phyloP scores from a whole-genome alignment of 352 stramenopile species.

The Saprolegnia parasitica region DNA sequence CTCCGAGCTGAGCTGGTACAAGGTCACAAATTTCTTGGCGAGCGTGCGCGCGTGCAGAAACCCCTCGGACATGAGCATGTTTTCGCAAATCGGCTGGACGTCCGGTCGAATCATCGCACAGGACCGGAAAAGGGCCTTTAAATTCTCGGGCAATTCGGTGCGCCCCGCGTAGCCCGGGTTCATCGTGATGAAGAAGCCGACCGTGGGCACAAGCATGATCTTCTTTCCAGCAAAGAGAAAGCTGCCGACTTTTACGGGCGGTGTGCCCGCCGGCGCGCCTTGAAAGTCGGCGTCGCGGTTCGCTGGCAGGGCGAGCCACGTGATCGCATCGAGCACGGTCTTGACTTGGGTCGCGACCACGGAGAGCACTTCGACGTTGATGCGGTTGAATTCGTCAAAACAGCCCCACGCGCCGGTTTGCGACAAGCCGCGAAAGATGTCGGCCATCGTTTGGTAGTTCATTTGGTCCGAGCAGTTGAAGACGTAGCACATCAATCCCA shows the following conservation, averaged over 20 bases:
- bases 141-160: conserved; percentile 89
- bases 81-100: conserved; percentile 90
- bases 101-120: conserved; percentile 92
- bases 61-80: conserved; percentile 93
- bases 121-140: conserved; percentile 89
- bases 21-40: conserved; percentile 86
- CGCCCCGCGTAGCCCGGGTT: conserved; percentile 90
- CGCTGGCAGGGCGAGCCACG: conserved; percentile 33
- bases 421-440: conserved; percentile 92
- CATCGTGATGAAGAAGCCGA: conserved; percentile 93
- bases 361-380: conserved; percentile 94
- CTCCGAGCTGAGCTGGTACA: conserved; percentile 85
- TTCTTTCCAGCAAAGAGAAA: conserved; percentile 89
- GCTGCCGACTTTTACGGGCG: conserved; percentile 41
- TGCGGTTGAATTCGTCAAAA: conserved; percentile 97
- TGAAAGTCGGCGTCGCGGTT: conserved; percentile 33
- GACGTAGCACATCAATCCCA: conserved; percentile 80
- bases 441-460: conserved; percentile 96
- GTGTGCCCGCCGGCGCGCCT: conserved; percentile 33
- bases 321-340: conserved; percentile 90
- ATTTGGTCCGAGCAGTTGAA: conserved; percentile 88
- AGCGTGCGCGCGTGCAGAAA: conserved; percentile 82
- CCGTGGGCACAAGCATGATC: conserved; percentile 76
- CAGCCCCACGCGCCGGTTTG: conserved; percentile 95
- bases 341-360: conserved; percentile 97